Percentiles rank a stretch among this genome's conserved stretches.
Conservation (phyloP, 345 rosid species). For the Arabidopsis thaliana region TAIR10.1 NC_003070.9:5092501-5093000, state of each 20-base stretch:
- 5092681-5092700: slow-evolving; percentile 70
- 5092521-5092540: slow-evolving; percentile 79
- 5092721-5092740: slow-evolving; percentile 90
- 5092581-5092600: background rate
- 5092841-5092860: background rate
- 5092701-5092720: slow-evolving; percentile 78
- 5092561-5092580: background rate
- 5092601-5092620: slow-evolving; percentile 67
- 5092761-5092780: slow-evolving; percentile 94
- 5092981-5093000: slow-evolving; percentile 59
- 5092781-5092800: slow-evolving; percentile 93
- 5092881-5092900: slow-evolving; percentile 86
- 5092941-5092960: slow-evolving; percentile 92
- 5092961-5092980: slow-evolving; percentile 83
- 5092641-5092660: slow-evolving; percentile 67
- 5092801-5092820: background rate
- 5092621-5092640: slow-evolving; percentile 66
- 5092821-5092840: background rate
- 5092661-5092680: slow-evolving; percentile 91
- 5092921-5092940: slow-evolving; percentile 79
- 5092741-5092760: slow-evolving; percentile 73
- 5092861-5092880: background rate
- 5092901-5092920: slow-evolving; percentile 69
- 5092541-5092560: background rate
- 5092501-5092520: slow-evolving; percentile 52